Base-by-base conservation (phyloP, 805 yeast species). In the Candida saitoana region DNA sequence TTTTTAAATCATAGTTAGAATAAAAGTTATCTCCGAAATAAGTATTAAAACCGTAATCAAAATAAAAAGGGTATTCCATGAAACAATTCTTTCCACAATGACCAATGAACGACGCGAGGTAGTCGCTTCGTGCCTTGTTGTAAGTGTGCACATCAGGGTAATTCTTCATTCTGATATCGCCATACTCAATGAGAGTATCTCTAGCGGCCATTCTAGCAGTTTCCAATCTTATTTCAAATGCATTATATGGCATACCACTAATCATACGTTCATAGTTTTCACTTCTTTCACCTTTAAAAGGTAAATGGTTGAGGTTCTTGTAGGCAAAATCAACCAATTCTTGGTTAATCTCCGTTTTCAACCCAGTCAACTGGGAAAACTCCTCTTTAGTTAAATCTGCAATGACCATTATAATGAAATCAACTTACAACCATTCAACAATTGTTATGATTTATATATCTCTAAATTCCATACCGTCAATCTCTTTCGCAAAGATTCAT, bases 251-350 rank as follows among this genome's bases (percentile, higher is more conserved):
- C 48, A 49, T 42, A 8, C 52, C 52, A 38, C 49, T 45, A 17
- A 49, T 49, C 52, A 49, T 49, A 25, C 51, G 22, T 37, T 49
- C 51, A 22, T 49, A 49, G 20, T 49, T 49, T 16, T 49, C 52
- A 34, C 39, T 32, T 29, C 32, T 9, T 24, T 19, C 11, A 15
- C 36, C 43, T 17, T 40, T 32, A 15, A 43, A 49, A 16, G 52
- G 52, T 11, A 47, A 16, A 35, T 47, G 34, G 4, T 45, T 43
- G 24, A 45, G 27, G 18, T 45, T 44, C 17, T 44, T 22, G 29
- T 38, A 44, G 4, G 52, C 50, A 22, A 44, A 47, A 18, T 47
- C 34, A 32, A 49, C 40, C 15, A 49, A 40, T 19, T 41, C 49
- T 16, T 45, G 20, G 36, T 49, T 22, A 18, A 38, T 49, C 25